phyloP scores from a whole-genome alignment of 176 grass and related monocot genomes.

The Ensete ventricosum region DNA sequence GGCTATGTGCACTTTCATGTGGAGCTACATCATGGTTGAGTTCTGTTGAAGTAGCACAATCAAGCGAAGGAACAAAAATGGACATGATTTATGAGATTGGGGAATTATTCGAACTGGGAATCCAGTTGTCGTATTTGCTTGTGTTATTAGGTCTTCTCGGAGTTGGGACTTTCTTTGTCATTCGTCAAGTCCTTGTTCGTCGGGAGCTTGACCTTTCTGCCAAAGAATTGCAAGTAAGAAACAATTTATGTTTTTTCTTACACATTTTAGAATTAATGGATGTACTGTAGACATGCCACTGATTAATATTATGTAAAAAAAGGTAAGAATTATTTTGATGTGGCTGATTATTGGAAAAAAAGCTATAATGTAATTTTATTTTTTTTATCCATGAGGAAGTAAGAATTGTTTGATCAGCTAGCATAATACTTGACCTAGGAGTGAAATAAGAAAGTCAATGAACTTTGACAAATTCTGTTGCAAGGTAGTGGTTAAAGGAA shows the following conservation, averaged over 20 bases:
- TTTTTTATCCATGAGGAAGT: not conserved
- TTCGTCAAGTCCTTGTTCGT: slow-evolving; percentile 88
- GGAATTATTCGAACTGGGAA: slow-evolving; percentile 90
- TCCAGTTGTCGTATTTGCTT: slow-evolving; percentile 82
- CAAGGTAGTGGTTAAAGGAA: not conserved
- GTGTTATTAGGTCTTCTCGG: slow-evolving; percentile 80
- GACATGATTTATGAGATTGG: slow-evolving; percentile 73
- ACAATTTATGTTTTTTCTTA: not conserved
- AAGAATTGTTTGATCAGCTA: not conserved
- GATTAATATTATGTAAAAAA: not conserved
- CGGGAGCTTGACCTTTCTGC: slow-evolving; percentile 97
- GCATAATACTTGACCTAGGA: not conserved
- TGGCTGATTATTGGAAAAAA: not conserved
- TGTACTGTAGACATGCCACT: not conserved
- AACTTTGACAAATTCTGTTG: not conserved
- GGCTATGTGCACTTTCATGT: slow-evolving; percentile 36
- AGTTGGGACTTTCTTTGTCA: slow-evolving; percentile 79
- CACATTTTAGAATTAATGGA: not conserved
- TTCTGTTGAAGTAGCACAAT: slow-evolving; percentile 36
- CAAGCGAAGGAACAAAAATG: slow-evolving; percentile 52
- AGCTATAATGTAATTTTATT: too few species aligned
- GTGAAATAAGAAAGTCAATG: not conserved
- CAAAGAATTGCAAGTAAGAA: slow-evolving; percentile 88
- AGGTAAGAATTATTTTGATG: not conserved
- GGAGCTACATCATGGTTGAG: slow-evolving; percentile 57